Conservation (phyloP, 2,329 filamentous ascomycete genomes). For the Bertia moriformis region DNA sequence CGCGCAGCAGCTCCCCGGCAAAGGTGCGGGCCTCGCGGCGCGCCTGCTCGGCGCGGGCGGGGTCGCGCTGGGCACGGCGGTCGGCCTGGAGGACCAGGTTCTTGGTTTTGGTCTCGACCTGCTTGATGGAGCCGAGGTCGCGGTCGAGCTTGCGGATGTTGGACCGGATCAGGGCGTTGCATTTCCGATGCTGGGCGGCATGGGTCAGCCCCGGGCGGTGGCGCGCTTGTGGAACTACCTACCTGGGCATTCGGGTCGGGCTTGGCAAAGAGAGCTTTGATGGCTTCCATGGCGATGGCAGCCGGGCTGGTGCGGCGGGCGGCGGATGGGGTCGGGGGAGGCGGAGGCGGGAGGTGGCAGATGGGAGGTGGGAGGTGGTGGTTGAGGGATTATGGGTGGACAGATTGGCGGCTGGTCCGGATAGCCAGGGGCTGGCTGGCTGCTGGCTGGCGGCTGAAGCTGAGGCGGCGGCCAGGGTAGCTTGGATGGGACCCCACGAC, state of each 20-base stretch:
- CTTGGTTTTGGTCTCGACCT: constrained; percentile 71
- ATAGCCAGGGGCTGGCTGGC: too few species aligned
- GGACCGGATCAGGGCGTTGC: constrained; percentile 73
- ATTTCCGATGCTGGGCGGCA: constrained; percentile 71
- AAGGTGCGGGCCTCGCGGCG: constrained; percentile 73
- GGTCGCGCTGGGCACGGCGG: constrained; percentile 66
- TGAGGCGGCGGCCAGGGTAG: too few species aligned
- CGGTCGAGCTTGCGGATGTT: constrained; percentile 92
- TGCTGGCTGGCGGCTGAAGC: too few species aligned
- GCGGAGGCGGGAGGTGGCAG: too few species aligned
- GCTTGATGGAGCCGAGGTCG: constrained; percentile 67
- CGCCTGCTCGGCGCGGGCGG: constrained; percentile 65
- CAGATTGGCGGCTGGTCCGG: too few species aligned
- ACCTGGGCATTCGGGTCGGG: background rate
- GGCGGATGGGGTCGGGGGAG: too few species aligned
- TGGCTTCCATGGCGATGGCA: background rate
- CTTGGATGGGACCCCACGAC: too few species aligned
- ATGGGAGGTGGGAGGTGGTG: too few species aligned
- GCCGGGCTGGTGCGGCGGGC: too few species aligned
- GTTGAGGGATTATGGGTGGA: too few species aligned
- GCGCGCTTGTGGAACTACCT: background rate
- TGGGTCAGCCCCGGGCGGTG: background rate
- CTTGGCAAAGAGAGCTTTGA: background rate
- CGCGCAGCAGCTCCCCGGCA: constrained; percentile 71
- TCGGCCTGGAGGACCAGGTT: constrained; percentile 72